phyloP scores from a whole-genome alignment of 441 rosid species.

The Daphne laureola region DNA sequence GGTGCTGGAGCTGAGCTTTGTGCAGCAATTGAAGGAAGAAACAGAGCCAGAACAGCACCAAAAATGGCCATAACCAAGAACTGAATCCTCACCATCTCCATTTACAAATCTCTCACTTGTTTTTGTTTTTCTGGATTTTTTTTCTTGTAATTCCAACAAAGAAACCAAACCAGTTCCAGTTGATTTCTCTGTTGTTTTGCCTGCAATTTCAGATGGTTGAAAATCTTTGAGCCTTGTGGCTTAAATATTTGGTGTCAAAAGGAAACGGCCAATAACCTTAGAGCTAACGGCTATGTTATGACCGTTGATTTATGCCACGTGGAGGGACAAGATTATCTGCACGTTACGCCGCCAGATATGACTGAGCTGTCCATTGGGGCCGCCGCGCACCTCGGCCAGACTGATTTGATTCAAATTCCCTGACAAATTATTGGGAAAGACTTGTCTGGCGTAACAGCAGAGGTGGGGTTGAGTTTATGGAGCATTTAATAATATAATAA shows the following conservation, averaged over 20 bases:
- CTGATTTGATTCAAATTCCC: too few relatives aligned
- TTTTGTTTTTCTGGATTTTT: neutral
- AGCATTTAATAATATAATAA: too few relatives aligned
- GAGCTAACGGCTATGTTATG: neutral
- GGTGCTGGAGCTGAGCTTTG: constrained; percentile 17
- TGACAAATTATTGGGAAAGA: too few relatives aligned
- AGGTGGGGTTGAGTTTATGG: too few relatives aligned
- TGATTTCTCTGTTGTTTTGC: neutral
- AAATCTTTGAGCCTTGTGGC: neutral
- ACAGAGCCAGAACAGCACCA: constrained; percentile 1
- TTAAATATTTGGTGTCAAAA: neutral
- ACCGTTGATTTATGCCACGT: constrained; percentile 9
- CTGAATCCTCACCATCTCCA: constrained; percentile 15
- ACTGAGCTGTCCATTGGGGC: constrained; percentile 9
- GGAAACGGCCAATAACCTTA: constrained; percentile 5
- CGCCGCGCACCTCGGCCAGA: too few relatives aligned
- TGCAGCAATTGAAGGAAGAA: constrained; percentile 6
- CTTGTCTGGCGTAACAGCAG: too few relatives aligned
- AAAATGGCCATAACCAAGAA: constrained; percentile 6
- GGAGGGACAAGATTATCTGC: constrained; percentile 4
- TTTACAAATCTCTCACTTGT: neutral
- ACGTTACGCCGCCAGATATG: constrained; percentile 9
- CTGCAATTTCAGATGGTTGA: neutral
- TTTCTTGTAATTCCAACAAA: neutral
- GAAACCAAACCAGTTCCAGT: too few relatives aligned